Evolutionary conservation across 306 rosid genomes (phyloP), one percentile per base, ranked within the genome.

Genomic region (Canavalia ensiformis): DNA sequence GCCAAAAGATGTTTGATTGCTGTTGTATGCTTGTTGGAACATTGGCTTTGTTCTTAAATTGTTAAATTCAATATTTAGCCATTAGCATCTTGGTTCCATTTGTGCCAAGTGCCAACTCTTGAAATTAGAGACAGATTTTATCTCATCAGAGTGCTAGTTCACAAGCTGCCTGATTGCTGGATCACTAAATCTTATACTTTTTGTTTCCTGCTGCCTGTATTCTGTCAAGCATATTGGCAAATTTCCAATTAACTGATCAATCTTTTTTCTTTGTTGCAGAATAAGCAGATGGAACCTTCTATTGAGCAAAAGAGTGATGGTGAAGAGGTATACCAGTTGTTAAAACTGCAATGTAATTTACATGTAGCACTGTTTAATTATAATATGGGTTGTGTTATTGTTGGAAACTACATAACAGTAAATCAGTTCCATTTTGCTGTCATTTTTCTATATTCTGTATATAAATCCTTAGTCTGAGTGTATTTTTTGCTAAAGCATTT

Each of bases 221-320:
- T 83, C 46, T 72, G 8, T 81, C 34, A 28, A 54, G 35, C 59
- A 68, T 56, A 72, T 79, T 37, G 31, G 58, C 25, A 79, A 35
- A 28, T 72, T 34, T 41, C 49, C 12, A 39, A 34, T 51, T 79
- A 25, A 76, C 68, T 84, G 29, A 74, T 64, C 3, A 6, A 56
- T 31, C 64, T 78, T 3, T 63, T 84, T 78, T 78, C 39, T 45
- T 75, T 83, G 71, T 68, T 83, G 78, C 92, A 91, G 94, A 90
- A 74, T 73, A 91, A 88, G 89, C 91, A 60, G 83, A 65, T 49
- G 34, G 90, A 77, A 69, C 55, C 94, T 86, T 88, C 92, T 75
- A 33, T 49, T 66, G 91, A 81, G 85, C 84, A 78, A 67, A 89
- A 85, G 81, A 74, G 75, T 72, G 86, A 84, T 72, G 90, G 62